Conservation (phyloP, 1,284 basidiomycete species). For the Heterobasidion occidentale region DNA sequence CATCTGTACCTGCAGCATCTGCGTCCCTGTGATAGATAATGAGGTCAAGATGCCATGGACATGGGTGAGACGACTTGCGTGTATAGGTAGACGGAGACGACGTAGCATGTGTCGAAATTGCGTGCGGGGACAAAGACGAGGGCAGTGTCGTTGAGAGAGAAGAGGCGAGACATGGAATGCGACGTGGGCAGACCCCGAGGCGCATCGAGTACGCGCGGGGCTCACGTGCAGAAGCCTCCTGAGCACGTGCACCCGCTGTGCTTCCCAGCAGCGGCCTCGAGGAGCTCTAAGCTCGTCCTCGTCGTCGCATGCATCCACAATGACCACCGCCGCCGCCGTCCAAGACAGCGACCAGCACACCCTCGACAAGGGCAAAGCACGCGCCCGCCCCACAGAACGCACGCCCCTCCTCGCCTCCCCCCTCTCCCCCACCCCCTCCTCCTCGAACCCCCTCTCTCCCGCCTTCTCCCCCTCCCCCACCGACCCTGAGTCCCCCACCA, state of each 20-base stretch:
- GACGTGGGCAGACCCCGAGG: too few species aligned
- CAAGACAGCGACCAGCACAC: not conserved
- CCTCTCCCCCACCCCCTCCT: slow-evolving; percentile 17
- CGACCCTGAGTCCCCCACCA: slow-evolving; percentile 14
- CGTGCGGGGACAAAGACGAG: not conserved
- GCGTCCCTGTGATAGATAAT: too few species aligned
- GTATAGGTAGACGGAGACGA: not conserved
- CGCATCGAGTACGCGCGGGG: too few species aligned
- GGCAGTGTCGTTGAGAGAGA: not conserved
- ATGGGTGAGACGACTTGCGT: too few species aligned
- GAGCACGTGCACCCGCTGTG: too few species aligned
- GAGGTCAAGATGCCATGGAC: too few species aligned
- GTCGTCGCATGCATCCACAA: not conserved
- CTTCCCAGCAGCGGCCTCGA: too few species aligned
- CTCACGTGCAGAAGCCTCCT: too few species aligned
- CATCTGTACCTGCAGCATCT: too few species aligned
- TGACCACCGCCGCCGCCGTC: not conserved
- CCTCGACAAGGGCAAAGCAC: slow-evolving; percentile 36
- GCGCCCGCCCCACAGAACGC: slow-evolving; percentile 31
- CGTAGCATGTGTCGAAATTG: not conserved
- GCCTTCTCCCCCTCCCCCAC: slow-evolving; percentile 13
- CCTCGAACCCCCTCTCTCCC: not conserved
- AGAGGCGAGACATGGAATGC: not conserved
- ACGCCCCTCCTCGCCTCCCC: slow-evolving; percentile 34
- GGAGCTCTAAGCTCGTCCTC: not conserved